Base-by-base conservation (phyloP, 2,329 filamentous ascomycete species). In the Clonostachys byssicola region DNA sequence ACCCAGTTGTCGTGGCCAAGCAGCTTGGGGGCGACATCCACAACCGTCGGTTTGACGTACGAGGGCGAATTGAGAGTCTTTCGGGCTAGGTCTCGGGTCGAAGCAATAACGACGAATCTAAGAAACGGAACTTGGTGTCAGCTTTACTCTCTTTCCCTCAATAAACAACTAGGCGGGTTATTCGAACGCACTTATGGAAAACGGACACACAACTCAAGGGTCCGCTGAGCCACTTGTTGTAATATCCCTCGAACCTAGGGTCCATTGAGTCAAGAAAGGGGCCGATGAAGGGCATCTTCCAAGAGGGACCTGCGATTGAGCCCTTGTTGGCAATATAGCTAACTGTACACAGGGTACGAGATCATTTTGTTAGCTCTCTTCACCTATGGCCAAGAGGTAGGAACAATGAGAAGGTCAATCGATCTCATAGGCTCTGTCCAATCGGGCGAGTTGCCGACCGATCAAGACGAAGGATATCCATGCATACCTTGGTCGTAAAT, bases 81-180 rank as follows among this genome's bases (percentile, higher is more conserved):
- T 59, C 92, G 88, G 49, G 92, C 88, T 81, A 97, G 89, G 64
- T 97, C 94, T 61, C 94, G 90, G 45, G 87, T 91, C 16, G 92
- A 95, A 34, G 92, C 92, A 64, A 99, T 96, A 48, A 99, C 91
- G 54, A 97, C 94, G 66, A 99, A 99, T 67, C 90, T 95, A 57
- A 6, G 40, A 16, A 40, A 7, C 9, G 34, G 39, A 16, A 38
- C 40, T 6, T 23, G 35, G 6, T 23, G 12, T 16, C 44, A 30
- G 10, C 13, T 17, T 12, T 38, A 34, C 13, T 17, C 34, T 23
- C 34, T n/a, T 40, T 40, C 36, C 16, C 10, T 35, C 39, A 34
- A 6, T 30, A 13, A 41, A 6, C 18, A 44, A 12, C 9, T 10
- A 10, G 23, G 23, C 4, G 10, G 23, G 23, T 30, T 30, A 30